Percentiles rank a stretch among this genome's conserved stretches.
phyloP scores from a whole-genome alignment of 768 basidiomycete genomes.

The Amylocystis lapponica region DNA sequence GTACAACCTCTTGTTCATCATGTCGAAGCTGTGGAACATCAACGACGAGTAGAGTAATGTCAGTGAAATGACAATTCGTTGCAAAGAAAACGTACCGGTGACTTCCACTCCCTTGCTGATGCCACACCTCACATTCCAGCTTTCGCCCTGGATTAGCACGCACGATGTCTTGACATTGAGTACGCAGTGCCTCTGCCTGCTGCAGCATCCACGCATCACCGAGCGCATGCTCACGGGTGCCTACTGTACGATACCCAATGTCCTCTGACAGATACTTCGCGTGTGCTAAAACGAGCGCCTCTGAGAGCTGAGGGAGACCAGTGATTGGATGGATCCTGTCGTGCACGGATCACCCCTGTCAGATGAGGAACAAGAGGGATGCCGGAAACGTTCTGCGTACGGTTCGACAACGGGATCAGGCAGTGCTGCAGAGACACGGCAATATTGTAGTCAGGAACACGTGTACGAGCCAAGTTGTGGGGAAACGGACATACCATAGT shows the following conservation, averaged over 20 bases:
- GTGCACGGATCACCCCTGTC: not conserved
- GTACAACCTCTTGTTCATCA: conserved; percentile 80
- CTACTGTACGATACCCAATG: conserved; percentile 89
- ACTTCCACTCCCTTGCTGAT: conserved; percentile 82
- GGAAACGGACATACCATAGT: conserved; percentile 20
- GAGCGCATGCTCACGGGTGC: conserved; percentile 80
- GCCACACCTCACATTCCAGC: conserved; percentile 89
- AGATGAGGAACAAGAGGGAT: not conserved
- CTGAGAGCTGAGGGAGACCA: conserved; percentile 63
- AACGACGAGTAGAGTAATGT: not conserved
- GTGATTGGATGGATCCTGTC: conserved; percentile 43
- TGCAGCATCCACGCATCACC: conserved; percentile 80
- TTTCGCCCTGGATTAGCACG: conserved; percentile 35
- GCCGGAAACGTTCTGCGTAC: conserved; percentile 33
- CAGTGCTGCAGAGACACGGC: conserved; percentile 39
- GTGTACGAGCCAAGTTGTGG: not conserved
- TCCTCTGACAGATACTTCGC: conserved; percentile 72
- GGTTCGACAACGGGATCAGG: conserved; percentile 49
- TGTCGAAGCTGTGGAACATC: conserved; percentile 79
- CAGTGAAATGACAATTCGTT: not conserved
- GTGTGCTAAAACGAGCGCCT: conserved; percentile 56
- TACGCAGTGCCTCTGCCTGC: conserved; percentile 55
- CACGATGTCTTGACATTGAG: conserved; percentile 51
- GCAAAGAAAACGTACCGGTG: conserved; percentile 57
- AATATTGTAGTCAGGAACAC: no score